These are phyloP conservation scores for Zasmidium angulare DNA, from an alignment of 2,329 filamentous ascomycete species.

Conservation along the genomic window DNA sequence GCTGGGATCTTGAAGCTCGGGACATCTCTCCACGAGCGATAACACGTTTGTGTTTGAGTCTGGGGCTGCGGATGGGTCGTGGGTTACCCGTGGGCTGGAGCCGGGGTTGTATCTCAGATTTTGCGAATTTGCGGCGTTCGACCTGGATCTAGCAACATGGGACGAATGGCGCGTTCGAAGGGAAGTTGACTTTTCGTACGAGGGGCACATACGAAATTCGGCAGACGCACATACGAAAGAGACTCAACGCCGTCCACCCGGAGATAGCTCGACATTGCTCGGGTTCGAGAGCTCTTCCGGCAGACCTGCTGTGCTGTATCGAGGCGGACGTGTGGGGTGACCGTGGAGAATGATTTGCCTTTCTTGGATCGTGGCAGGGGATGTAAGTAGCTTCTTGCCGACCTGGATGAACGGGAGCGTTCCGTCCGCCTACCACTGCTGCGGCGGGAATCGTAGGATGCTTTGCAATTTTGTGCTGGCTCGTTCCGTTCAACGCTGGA, in stretches of 20 bases:
- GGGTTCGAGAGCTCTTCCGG: not conserved
- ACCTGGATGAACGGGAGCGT: not conserved
- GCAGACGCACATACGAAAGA: not conserved
- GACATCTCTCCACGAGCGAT: not conserved
- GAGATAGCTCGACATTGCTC: slow-evolving; percentile 15
- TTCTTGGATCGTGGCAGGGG: too few species aligned
- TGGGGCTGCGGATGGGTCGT: not conserved
- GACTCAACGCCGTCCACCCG: slow-evolving; percentile 6
- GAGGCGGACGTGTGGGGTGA: not conserved
- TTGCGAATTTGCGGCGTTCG: too few species aligned
- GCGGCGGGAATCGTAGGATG: not conserved
- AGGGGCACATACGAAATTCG: not conserved
- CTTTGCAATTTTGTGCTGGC: not conserved
- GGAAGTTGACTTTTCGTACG: not conserved
- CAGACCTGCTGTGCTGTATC: not conserved
- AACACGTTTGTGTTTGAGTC: not conserved
- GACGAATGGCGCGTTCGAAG: not conserved
- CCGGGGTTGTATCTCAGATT: not conserved
- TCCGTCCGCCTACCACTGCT: not conserved
- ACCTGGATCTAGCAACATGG: too few species aligned
- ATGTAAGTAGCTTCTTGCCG: not conserved
- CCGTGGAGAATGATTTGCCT: not conserved
- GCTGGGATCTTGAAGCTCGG: not conserved
- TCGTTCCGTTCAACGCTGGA: too few species aligned
- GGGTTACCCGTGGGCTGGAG: not conserved